Conservation (phyloP, 192 early-diverging fungal species). For the Umbelopsis isabellina region DNA sequence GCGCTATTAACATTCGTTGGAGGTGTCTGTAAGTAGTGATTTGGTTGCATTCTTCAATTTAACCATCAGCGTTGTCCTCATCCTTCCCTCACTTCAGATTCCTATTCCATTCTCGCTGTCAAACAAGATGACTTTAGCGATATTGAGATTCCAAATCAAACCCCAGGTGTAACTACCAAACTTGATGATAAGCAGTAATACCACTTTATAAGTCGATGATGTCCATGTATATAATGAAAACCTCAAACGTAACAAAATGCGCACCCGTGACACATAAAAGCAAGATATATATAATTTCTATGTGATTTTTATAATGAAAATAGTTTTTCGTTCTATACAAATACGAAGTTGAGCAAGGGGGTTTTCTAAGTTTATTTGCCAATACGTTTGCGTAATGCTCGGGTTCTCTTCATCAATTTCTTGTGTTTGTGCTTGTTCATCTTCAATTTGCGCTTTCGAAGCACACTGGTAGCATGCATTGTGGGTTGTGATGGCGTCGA, state of each 20-base stretch:
- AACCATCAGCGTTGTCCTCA: background rate
- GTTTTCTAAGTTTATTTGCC: conserved; percentile 58
- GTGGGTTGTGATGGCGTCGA: conserved; percentile 1
- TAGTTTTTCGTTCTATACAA: no score
- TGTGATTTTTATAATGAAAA: no score
- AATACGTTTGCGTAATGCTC: conserved; percentile 72
- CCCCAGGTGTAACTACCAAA: conserved; percentile 26
- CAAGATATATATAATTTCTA: no score
- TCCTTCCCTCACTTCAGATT: conserved; percentile 44
- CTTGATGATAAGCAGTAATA: conserved; percentile 12
- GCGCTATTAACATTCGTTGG: conserved; percentile 54
- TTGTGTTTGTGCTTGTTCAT: conserved; percentile 98
- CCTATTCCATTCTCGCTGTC: conserved; percentile 75
- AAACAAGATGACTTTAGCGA: conserved; percentile 81
- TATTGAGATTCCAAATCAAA: conserved; percentile 59
- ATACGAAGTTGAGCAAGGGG: no score
- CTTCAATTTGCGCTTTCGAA: conserved; percentile 85
- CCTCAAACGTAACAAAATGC: background rate
- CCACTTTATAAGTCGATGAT: no score
- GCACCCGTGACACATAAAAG: no score
- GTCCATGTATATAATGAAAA: background rate
- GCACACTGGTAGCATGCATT: conserved; percentile 73
- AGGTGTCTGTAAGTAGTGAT: conserved; percentile 52
- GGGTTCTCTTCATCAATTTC: conserved; percentile 79
- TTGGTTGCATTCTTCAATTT: background rate